phyloP scores from a whole-genome alignment of 2,329 filamentous ascomycete genomes.

The Nakataea oryzae region DNA sequence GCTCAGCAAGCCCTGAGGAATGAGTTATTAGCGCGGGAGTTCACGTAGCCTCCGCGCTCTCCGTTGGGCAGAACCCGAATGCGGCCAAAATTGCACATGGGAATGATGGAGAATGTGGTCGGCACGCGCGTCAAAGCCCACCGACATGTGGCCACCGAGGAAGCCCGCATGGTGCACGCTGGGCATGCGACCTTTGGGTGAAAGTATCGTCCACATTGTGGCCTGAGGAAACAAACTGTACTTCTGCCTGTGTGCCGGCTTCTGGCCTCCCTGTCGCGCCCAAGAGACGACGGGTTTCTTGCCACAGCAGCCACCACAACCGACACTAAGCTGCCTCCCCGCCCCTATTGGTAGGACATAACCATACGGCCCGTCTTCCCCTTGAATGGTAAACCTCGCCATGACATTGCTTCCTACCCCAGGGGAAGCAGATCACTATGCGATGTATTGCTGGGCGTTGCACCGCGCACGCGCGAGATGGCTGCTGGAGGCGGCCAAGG shows the following conservation, averaged over 20 bases:
- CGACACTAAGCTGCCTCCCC: background rate
- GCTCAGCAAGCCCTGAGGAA: background rate
- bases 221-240: background rate
- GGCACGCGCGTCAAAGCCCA: background rate
- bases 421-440: too few relatives aligned
- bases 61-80: background rate
- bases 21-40: background rate
- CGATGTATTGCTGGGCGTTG: background rate
- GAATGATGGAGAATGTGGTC: background rate
- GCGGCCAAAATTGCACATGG: background rate
- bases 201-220: background rate
- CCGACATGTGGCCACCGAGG: background rate
- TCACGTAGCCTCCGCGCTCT: background rate
- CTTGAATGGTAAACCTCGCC: background rate
- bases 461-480: background rate
- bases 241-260: background rate
- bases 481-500: background rate
- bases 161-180: background rate
- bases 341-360: background rate
- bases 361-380: background rate
- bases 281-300: background rate
- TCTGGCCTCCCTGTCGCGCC: background rate
- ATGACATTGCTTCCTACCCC: too few relatives aligned
- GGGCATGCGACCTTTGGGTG: background rate
- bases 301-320: background rate